Evolutionary conservation across 257 asterid species (phyloP), one percentile per base, ranked within the genome.

Genomic region (Solanum sitiens): DNA sequence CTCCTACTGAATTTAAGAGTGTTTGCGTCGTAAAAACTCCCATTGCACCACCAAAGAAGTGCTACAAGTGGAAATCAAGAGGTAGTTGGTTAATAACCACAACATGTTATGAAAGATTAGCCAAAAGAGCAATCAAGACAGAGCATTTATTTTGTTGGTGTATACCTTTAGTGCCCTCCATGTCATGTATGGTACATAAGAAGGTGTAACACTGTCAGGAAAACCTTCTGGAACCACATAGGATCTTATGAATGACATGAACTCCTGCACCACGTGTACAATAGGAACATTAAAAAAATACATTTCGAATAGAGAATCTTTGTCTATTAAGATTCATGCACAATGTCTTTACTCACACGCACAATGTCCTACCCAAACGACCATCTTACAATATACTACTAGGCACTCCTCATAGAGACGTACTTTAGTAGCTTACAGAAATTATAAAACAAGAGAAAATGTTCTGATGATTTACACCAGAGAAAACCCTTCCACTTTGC

Each of bases 31-130:
- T 97, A 88, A 97, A 97, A 86, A 96, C 99, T 86, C 99, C 95
- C 98, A 97, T 97, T 63, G 99, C 99, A 89, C 99, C 99, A n/a
- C 99, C 99, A 80, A 96, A 96, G 89, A 97, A 96, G 94, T 97
- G 98, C 99, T 97, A 88, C 92, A 90, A 83, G 67, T 42, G 61
- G 80, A 86, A 88, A 89, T 84, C 53, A 91, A 53, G 76, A 39
- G 90, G 88, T 71, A 79, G 67, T 50, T 47, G 70, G 70, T 30
- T 21, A 80, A 80, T 80, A 45, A 80, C 70, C 70, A 30, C 12
- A 80, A 63, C 70, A 30, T 30, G 68, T 18, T 50, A 50, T 20
- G 25, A 30, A 27, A 50, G 32, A 80, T 80, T 30, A 80, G 67
- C 68, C 70, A 80, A 80, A 80, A 80, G n/a, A 18, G 85, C 42